These are phyloP conservation scores for Microbotryum intermedium DNA, from an alignment of 1,284 basidiomycete genomes.

Conservation along the genomic window DNA sequence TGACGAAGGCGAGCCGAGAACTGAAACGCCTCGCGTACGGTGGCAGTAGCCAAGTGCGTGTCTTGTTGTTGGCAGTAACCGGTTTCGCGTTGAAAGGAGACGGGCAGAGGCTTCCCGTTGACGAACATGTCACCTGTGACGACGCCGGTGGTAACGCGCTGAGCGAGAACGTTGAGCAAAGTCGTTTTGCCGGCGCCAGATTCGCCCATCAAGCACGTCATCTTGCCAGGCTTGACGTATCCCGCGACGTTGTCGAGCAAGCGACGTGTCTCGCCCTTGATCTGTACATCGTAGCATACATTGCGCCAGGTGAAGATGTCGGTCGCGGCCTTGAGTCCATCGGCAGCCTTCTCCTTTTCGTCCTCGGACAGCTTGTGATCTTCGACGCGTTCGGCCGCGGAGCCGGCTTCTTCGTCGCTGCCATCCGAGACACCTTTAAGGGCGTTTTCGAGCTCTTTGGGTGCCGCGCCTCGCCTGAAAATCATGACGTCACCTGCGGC, in stretches of 20 bases:
- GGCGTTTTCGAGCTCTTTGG: slow-evolving; percentile 18
- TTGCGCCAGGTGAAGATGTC: slow-evolving; percentile 44
- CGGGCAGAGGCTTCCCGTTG: slow-evolving; percentile 60
- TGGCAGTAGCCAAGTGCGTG: slow-evolving; percentile 16
- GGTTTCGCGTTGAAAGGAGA: slow-evolving; percentile 66
- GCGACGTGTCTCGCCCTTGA: slow-evolving; percentile 51
- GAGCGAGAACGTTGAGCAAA: slow-evolving; percentile 65
- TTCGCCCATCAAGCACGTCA: slow-evolving; percentile 62
- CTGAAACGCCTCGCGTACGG: slow-evolving; percentile 70
- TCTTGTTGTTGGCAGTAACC: slow-evolving; percentile 29
- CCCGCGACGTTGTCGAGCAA: slow-evolving; percentile 72
- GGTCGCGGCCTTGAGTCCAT: slow-evolving; percentile 37
- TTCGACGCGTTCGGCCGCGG: background rate
- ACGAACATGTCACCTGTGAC: slow-evolving; percentile 70
- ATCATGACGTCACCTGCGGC: slow-evolving; percentile 23
- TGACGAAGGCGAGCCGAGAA: slow-evolving; percentile 79
- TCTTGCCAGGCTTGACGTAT: slow-evolving; percentile 59
- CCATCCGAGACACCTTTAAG: slow-evolving; percentile 12
- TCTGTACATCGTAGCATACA: slow-evolving; percentile 46
- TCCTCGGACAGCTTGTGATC: slow-evolving; percentile 3
- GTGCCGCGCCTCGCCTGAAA: slow-evolving; percentile 26
- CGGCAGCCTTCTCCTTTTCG: slow-evolving; percentile 20
- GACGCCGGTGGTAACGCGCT: slow-evolving; percentile 63
- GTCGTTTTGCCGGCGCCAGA: slow-evolving; percentile 53
- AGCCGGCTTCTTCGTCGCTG: slow-evolving; percentile 5